A percentile compares a stretch with the other conserved stretches of the same genome.
Evolutionary conservation across 306 rosid species (phyloP).

Genomic region (cucumber (Cucumis sativus)): DNA sequence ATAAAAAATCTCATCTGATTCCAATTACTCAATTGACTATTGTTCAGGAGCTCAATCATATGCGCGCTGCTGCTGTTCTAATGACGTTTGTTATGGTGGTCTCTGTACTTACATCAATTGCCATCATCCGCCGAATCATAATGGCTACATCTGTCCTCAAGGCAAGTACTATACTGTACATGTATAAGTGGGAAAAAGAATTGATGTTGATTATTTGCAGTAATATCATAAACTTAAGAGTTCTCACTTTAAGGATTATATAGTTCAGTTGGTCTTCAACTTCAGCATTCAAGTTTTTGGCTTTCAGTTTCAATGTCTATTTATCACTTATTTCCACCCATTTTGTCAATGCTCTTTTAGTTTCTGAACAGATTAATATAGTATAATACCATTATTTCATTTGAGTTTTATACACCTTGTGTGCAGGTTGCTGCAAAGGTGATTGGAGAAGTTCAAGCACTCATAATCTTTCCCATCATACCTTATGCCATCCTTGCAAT

Average conservation of each 20-base stretch:
- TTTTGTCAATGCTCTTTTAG: background rate
- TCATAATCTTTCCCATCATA: conserved; percentile 65
- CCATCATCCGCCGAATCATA: conserved; percentile 83
- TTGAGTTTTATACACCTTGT: conserved; percentile 3
- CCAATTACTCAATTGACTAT: background rate
- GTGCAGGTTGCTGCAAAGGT: conserved; percentile 89
- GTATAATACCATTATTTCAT: background rate
- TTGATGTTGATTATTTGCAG: background rate
- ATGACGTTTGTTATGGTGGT: conserved; percentile 77
- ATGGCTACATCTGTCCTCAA: conserved; percentile 97
- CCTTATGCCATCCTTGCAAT: conserved; percentile 76
- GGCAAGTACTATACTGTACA: conserved; percentile 40
- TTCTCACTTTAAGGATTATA: background rate
- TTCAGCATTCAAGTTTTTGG: background rate
- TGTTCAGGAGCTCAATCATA: conserved; percentile 75
- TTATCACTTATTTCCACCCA: background rate
- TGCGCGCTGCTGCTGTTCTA: conserved; percentile 61
- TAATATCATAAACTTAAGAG: background rate
- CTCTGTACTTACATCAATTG: conserved; percentile 78
- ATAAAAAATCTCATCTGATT: background rate
- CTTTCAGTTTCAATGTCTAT: background rate
- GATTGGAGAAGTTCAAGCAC: conserved; percentile 87
- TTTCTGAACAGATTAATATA: background rate
- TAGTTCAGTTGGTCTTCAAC: background rate
- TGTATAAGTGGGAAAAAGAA: background rate